phyloP scores from a whole-genome alignment of 768 basidiomycete species.

The Pleurotus citrinopileatus region DNA sequence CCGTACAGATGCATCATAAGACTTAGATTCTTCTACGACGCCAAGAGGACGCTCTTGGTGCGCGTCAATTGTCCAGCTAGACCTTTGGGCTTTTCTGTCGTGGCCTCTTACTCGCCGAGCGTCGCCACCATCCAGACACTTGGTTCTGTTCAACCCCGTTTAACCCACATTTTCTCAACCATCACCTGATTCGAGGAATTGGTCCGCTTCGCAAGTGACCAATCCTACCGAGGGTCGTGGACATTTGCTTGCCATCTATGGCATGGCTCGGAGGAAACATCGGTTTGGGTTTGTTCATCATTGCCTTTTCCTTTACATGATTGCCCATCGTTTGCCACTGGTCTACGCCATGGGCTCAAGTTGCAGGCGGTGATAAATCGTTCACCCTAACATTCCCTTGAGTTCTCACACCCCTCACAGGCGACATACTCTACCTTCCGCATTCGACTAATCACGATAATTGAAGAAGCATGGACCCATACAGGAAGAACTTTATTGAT shows the following conservation, averaged over 20 bases:
- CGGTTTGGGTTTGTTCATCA: background rate
- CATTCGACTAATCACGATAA: background rate
- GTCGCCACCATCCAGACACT: too few relatives aligned
- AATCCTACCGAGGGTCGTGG: conserved; percentile 7
- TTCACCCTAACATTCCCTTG: background rate
- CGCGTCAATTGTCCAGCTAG: too few relatives aligned
- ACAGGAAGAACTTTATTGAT: background rate
- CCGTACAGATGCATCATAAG: too few relatives aligned
- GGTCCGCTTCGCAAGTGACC: background rate
- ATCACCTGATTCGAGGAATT: background rate
- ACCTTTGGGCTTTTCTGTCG: too few relatives aligned
- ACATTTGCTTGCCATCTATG: background rate
- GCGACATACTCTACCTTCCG: background rate
- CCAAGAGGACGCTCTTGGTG: too few relatives aligned
- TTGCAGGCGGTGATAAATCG: background rate
- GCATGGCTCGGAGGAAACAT: conserved; percentile 1
- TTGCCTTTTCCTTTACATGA: conserved; percentile 5
- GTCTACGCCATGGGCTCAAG: background rate
- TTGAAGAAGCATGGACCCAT: background rate
- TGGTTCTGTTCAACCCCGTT: background rate
- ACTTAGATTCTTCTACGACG: too few relatives aligned
- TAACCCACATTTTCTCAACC: conserved; percentile 1
- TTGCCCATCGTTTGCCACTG: conserved; percentile 3
- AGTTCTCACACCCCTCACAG: background rate
- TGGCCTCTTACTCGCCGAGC: too few relatives aligned